Base-by-base conservation (phyloP, 257 asterid species). In the Nicotiana benthamiana region DNA sequence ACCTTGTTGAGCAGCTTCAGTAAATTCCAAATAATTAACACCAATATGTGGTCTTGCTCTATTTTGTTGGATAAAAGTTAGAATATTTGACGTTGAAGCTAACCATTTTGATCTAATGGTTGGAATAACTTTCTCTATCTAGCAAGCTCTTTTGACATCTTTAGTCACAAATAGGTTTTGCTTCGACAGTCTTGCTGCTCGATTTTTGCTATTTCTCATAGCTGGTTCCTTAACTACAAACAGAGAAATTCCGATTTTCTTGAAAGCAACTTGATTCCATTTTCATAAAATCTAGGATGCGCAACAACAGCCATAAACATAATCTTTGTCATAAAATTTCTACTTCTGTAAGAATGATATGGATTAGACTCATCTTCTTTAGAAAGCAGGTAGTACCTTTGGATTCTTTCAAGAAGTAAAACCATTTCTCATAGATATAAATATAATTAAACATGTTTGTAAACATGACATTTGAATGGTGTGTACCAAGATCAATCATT, bases 1-100 rank as follows among this genome's bases (percentile, higher is more conserved):
- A 78, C 63, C 26, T 43, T 57, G 15, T 53, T 57, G 32, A 32
- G 82, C 67, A 18, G 81, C 75, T 59, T 5, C 10, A 18, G 16
- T 9, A 43, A 82, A 82, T 43, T 75, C 54, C 40, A 59, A 48
- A 82, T 75, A 81, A 77, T 43, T 68, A 52, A 13, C 56, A 67
- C 72, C 36, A 16, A 83, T 12, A 51, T 78, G 82, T 77, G 80
- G 36, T 62, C 79, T 67, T 79, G 79, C 65, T 24, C 61, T 81
- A 27, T 74, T 59, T 72, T 81, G 76, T 75, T 51, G 17, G 56
- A 51, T 13, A 53, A 53, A 53, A 53, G 17, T 51, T 3, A 53
- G 59, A 16, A 16, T 75, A 70, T 9, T 20, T 40, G 26, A 28
- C 62, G 46, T 34, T 62, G 28, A 52, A 57, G 57, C 61, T 76